These are phyloP conservation scores for Globisporangium megalacanthum DNA, from an alignment of 352 stramenopile genomes.

Conservation along the genomic window DNA sequence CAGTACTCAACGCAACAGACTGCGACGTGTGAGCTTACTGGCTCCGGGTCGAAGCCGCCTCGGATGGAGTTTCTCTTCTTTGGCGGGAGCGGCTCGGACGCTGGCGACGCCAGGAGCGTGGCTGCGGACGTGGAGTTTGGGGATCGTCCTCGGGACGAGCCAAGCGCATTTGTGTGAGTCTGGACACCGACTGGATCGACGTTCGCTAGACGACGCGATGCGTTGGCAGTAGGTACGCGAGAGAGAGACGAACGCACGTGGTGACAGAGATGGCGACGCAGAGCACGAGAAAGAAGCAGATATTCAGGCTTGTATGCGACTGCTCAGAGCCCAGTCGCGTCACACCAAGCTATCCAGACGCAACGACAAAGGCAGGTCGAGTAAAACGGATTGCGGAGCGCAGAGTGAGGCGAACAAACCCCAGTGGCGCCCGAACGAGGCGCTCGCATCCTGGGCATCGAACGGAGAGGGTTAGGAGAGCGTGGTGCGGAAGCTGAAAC, in stretches of 20 bases:
- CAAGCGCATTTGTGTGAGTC: slow-evolving; percentile 1
- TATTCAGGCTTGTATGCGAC: too few relatives aligned
- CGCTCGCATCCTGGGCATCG: not conserved
- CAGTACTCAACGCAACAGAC: not conserved
- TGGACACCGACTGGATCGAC: not conserved
- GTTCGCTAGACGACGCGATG: not conserved
- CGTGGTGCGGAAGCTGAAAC: not conserved
- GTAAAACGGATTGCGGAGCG: too few relatives aligned
- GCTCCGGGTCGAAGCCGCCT: slow-evolving; percentile 6
- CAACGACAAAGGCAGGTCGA: too few relatives aligned
- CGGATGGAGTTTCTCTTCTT: slow-evolving; percentile 64
- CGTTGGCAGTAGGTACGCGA: too few relatives aligned
- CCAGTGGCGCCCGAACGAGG: not conserved
- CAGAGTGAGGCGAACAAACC: not conserved
- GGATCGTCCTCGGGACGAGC: slow-evolving; percentile 13
- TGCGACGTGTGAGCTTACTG: not conserved
- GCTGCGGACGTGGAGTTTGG: slow-evolving; percentile 28
- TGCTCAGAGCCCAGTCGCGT: too few relatives aligned
- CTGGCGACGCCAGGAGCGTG: slow-evolving; percentile 25
- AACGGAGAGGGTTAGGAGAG: not conserved
- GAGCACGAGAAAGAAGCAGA: too few relatives aligned
- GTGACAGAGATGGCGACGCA: too few relatives aligned
- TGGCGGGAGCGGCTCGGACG: slow-evolving; percentile 28
- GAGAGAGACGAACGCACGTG: too few relatives aligned
- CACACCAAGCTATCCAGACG: too few relatives aligned